Evolutionary conservation across 495 filamentous ascomycete genomes (phyloP).

Genomic region (Penicillium taxi): DNA sequence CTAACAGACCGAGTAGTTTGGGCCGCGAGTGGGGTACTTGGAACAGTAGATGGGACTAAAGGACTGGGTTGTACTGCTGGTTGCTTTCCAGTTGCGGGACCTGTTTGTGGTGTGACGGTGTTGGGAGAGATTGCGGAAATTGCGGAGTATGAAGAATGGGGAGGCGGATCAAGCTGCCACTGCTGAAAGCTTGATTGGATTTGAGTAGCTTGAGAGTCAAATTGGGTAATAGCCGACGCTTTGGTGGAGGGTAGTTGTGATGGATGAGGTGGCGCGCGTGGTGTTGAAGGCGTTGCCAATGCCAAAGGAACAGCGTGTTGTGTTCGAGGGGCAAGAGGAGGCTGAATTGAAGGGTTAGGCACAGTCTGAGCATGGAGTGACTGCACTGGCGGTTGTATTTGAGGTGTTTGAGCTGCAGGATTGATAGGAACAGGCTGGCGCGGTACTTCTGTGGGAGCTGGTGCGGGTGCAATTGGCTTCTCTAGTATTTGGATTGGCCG

Average conservation of each 20-base stretch:
- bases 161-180: slow-evolving; percentile 31
- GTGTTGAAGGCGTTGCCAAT: slow-evolving; percentile 15
- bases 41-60: slow-evolving; percentile 14
- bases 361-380: slow-evolving; percentile 19
- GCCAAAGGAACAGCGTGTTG: slow-evolving; percentile 14
- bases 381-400: slow-evolving; percentile 7
- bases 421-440: not conserved
- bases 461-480: not conserved
- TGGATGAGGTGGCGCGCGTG: slow-evolving; percentile 17
- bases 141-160: slow-evolving; percentile 33
- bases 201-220: slow-evolving; percentile 17
- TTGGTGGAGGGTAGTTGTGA: slow-evolving; percentile 20
- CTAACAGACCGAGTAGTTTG: slow-evolving; percentile 23
- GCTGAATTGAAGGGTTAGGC: slow-evolving; percentile 25
- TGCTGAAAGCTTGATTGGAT: slow-evolving; percentile 36
- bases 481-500: not conserved
- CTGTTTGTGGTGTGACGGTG: slow-evolving; percentile 7
- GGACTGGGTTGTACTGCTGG: slow-evolving; percentile 9
- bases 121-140: slow-evolving; percentile 20
- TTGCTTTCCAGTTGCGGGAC: slow-evolving; percentile 11
- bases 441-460: not conserved
- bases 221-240: slow-evolving; percentile 8
- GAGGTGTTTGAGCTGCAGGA: slow-evolving; percentile 6
- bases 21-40: slow-evolving; percentile 24
- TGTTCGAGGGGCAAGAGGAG: slow-evolving; percentile 22